Conservation (phyloP, 495 filamentous ascomycete species). For the Podospora australis region DNA sequence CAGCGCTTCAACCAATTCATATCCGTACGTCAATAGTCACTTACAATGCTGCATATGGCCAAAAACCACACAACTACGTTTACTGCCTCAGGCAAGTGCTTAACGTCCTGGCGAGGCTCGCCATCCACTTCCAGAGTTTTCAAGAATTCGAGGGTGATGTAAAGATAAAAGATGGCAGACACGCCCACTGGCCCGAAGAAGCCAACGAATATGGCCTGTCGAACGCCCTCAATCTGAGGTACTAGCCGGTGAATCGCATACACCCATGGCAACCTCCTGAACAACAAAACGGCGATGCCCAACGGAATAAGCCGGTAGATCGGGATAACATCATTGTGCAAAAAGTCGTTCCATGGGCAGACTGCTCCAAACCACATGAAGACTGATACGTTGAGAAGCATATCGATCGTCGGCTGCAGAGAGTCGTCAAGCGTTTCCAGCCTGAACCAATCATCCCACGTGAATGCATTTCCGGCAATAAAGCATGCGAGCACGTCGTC, state of each 20-base stretch:
- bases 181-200: slow-evolving; percentile 97
- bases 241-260: slow-evolving; percentile 68
- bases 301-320: slow-evolving; percentile 71
- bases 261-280: slow-evolving; percentile 74
- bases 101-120: slow-evolving; percentile 58
- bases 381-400: slow-evolving; percentile 67
- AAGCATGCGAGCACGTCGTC: slow-evolving; percentile 94
- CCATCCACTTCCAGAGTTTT: slow-evolving; percentile 49
- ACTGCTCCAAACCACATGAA: slow-evolving; percentile 92
- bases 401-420: slow-evolving; percentile 85
- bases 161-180: slow-evolving; percentile 84
- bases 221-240: slow-evolving; percentile 66
- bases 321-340: slow-evolving; percentile 61
- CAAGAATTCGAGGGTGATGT: slow-evolving; percentile 67
- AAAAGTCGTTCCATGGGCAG: slow-evolving; percentile 72
- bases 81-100: slow-evolving; percentile 55
- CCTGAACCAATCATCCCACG: slow-evolving; percentile 90
- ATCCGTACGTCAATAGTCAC: slow-evolving; percentile 23
- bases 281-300: slow-evolving; percentile 71
- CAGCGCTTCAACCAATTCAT: neutral
- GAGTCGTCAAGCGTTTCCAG: slow-evolving; percentile 82
- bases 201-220: slow-evolving; percentile 76
- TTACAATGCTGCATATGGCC: slow-evolving; percentile 77
- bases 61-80: slow-evolving; percentile 80
- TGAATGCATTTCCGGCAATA: slow-evolving; percentile 86